These are phyloP conservation scores for Malus hybrid DNA, from an alignment of 331 rosid species.

Conservation along the genomic window DNA sequence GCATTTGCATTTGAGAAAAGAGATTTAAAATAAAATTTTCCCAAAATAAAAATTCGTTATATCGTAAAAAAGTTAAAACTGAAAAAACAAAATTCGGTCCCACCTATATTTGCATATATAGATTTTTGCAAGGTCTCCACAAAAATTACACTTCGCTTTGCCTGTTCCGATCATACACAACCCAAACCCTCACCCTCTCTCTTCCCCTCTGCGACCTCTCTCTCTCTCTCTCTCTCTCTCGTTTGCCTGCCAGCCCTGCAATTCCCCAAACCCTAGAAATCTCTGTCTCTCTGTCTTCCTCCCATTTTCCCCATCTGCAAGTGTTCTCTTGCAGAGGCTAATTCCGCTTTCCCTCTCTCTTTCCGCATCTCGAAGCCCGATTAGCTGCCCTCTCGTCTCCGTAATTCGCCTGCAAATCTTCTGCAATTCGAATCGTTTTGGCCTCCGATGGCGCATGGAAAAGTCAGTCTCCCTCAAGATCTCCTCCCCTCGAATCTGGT, in stretches of 20 bases:
- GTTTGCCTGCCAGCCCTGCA: background rate
- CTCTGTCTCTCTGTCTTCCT: background rate
- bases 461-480: slow-evolving; percentile 56
- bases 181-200: slow-evolving; percentile 36
- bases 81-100: background rate
- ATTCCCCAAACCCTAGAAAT: slow-evolving; percentile 1
- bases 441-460: slow-evolving; percentile 38
- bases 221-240: slow-evolving; percentile 18
- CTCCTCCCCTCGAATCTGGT: slow-evolving; percentile 36
- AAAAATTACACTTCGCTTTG: slow-evolving; percentile 16
- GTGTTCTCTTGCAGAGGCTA: background rate
- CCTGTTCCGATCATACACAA: slow-evolving; percentile 30
- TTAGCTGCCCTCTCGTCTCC: background rate
- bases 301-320: slow-evolving; percentile 11
- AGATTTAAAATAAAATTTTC: background rate
- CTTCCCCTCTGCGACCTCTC: background rate
- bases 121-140: background rate
- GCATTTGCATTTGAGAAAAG: background rate
- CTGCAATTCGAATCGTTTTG: slow-evolving; percentile 21
- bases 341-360: slow-evolving; percentile 2
- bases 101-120: background rate
- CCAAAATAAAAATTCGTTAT: background rate
- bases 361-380: slow-evolving; percentile 1
- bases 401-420: slow-evolving; percentile 23
- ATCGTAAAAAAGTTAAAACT: background rate